Base-by-base conservation (phyloP, 73 alveolate species). In the Blepharisma japonicum region DNA sequence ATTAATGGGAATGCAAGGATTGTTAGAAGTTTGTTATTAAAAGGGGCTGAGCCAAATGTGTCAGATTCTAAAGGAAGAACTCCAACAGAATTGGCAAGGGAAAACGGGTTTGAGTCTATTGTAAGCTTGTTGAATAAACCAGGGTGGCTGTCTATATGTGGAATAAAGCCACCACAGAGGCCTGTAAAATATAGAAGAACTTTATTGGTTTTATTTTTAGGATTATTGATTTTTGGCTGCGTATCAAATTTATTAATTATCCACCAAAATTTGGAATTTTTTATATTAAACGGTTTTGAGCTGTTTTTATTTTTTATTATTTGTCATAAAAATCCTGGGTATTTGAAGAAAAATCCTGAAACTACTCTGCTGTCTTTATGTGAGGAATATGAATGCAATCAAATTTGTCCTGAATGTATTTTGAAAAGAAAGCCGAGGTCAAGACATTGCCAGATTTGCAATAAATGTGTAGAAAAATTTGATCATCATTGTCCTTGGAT, bases 401-500 rank as follows among this genome's bases (percentile, higher is more conserved):
- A 48, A 14, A 47, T 87, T 45, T 92, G 98, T 56, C 91, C 95
- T 5, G 86, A 80, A 45, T 92, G 98, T 68, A 83, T 84, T 61
- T 82, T 87, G 8, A 79, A 71, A 6, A 77, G 91, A 68, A 77
- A 89, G n/a, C 79, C 91, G 20, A 45, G 97, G 61, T 77, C 93
- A 38, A 80, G 92, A 53, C 98, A 92, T 81, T 92, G 98, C 76
- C 56, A 77, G 23, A 74, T 90, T 45, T 92, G 98, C 70, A 80
- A 92, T 68, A 66, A 71, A 84, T 92, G 98, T 81, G 95, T 92
- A 18, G 93, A 87, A 71, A 71, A 89, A 61, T 92, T 90, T 71
- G 98, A 92, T 71, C 98, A 92, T 84, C 98, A 92, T 78, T 92
- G 98, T 55, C 89, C 91, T 42, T 90, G 96, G 96, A 81, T 90